These are phyloP conservation scores for Sphenostylis stenocarpa DNA, from an alignment of 306 rosid species.

Conservation along the genomic window DNA sequence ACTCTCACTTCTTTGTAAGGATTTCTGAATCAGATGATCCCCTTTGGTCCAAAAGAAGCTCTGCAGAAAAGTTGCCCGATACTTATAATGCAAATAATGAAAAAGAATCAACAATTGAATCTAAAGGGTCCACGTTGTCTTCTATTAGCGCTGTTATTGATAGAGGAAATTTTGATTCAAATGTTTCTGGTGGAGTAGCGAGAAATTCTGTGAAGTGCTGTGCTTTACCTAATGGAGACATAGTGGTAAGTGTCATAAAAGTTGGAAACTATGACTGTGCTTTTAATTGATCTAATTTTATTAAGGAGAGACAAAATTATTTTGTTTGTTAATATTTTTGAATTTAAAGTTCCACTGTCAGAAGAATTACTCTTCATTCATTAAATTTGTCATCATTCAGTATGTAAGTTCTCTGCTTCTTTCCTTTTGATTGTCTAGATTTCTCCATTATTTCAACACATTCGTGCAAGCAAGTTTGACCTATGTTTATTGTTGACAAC, in stretches of 20 bases:
- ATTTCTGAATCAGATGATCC: constrained; percentile 72
- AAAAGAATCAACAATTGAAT: constrained; percentile 35
- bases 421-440: not conserved
- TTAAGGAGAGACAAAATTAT: not conserved
- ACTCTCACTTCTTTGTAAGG: constrained; percentile 91
- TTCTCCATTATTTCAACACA: not conserved
- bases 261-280: constrained; percentile 28
- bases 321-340: not conserved
- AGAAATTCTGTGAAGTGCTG: constrained; percentile 75
- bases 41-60: constrained; percentile 76
- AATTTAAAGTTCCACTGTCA: constrained; percentile 6
- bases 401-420: not conserved
- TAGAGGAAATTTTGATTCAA: constrained; percentile 75
- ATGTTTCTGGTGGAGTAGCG: constrained; percentile 75
- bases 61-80: constrained; percentile 33
- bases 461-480: not conserved
- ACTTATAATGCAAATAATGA: constrained; percentile 39
- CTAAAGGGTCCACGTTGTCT: constrained; percentile 42
- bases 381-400: not conserved
- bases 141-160: constrained; percentile 60
- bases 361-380: not conserved
- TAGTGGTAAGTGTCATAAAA: constrained; percentile 80
- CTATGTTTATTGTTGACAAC: not conserved
- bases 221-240: constrained; percentile 87
- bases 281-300: constrained; percentile 21